Evolutionary conservation across 2,329 filamentous ascomycete species (phyloP), one percentile per base, ranked within the genome.

Genomic region (Scleromitrula shiraiana): DNA sequence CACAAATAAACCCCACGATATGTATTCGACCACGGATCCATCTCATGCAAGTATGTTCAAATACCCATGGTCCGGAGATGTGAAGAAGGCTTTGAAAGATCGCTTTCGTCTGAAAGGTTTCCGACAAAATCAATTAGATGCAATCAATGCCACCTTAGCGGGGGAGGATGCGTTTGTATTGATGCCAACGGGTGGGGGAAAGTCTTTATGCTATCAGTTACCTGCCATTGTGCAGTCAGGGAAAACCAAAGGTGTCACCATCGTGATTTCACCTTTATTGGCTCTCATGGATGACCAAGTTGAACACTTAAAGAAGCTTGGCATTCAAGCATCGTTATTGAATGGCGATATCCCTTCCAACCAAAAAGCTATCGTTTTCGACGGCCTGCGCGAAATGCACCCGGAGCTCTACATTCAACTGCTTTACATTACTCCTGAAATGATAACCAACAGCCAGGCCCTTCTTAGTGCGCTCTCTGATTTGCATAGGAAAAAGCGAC

Each of bases 201-300:
- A 98, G 64, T 97, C 91, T 1, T 73, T 98, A 2, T 97, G 93
- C 65, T 98, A 98, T 64, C 94, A 98, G 65, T 70, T 98, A 10
- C 94, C 93, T 12, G 88, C 93, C 2, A 78, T 97, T 17, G 75
- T 98, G 26, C 78, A 75, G 40, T 85, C 80, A 38, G 93, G 93
- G 36, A 85, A 77, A 59, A 97, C 91, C 0, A 73, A 73, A 27
- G 94, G 93, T 3, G 82, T 98, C 20, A 97, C 91, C 0, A 76
- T 98, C 46, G 93, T 98, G 2, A 80, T 98, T n/a, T 97, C 91
- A 0, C 93, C 93, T 3, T 70, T 98, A 41, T 73, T 98, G 30
- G 97, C 91, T 70, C 70, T 98, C 59, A 98, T 98, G 93, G 85
- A 95, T 63, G 94, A 98, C 64, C 93, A 98, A 63, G 90, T 97